Base-by-base conservation (phyloP, 768 basidiomycete genomes). In the Kwoniella sp. region DNA sequence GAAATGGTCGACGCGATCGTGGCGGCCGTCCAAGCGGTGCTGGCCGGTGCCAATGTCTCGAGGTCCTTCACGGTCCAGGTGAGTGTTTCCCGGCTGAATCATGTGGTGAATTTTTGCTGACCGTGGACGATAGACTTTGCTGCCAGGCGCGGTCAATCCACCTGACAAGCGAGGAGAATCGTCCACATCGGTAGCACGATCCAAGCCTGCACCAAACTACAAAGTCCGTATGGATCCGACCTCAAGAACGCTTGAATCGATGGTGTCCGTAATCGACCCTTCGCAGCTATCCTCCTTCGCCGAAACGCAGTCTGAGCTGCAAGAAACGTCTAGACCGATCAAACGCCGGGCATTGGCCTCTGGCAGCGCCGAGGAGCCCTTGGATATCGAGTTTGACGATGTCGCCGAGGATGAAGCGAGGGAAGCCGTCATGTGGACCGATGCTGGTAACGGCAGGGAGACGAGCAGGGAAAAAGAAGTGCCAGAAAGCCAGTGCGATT, bases 201-300 rank as follows among this genome's bases (percentile, higher is more conserved):
- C 23, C 17, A 73, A 64, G 53, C 51, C 70, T 8, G 70, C 74
- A 19, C 84, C 92, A 2, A 86, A 96, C 22, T 83, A 91, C 71
- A 93, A 95, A 80, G 87, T 96, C 46, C 83, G 93, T 50, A 91
- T 89, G 2, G 93, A 90, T 9, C 76, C 84, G 8, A 78, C 84
- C 37, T 88, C 92, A 52, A 83, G 92, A 29, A 98, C 92, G 0
- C 80, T 99, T 14, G 93, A 98, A 67, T 90, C 90, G 0, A 95
- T 96, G 89, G 87, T 96, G 56, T 85, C 85, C 1, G 78, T 87
- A 9, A 64, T 75, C 20, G 82, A 84, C 56, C 80, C 83, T 3
- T 77, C 79, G 5, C 80, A 76, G 63, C 44, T 44, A 52, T 67
- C 60, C 22, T 53, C 25, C 10, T 57, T 52, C 42, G 57, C 50